Evolutionary conservation across 257 asterid species (phyloP).

Genomic region (Solanum bukasovii): DNA sequence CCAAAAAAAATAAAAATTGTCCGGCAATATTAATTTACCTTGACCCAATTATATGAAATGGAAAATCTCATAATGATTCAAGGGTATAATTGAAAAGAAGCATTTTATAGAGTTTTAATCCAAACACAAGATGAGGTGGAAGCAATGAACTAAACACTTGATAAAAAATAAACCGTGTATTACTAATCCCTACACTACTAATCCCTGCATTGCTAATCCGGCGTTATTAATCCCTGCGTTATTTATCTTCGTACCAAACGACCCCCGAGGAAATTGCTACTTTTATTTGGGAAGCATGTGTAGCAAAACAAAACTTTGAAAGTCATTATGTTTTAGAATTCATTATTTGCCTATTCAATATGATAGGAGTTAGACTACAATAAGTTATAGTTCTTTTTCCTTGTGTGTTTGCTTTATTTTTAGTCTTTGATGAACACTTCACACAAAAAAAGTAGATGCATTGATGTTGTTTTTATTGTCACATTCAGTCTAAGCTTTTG

Average conservation of each 20-base stretch:
- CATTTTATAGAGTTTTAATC: neutral
- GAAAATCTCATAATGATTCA: neutral
- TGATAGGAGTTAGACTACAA: neutral
- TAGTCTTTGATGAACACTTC: neutral
- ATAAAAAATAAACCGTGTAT: too few relatives aligned
- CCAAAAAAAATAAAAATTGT: neutral
- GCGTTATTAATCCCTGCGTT: neutral
- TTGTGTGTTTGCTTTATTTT: neutral
- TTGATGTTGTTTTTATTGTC: neutral
- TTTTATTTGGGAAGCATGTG: neutral
- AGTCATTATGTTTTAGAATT: neutral
- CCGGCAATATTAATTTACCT: neutral
- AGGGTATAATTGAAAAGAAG: neutral
- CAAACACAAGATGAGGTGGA: neutral
- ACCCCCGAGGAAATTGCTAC: neutral
- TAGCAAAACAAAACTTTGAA: neutral
- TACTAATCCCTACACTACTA: neutral
- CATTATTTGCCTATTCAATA: neutral
- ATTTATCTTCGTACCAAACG: neutral
- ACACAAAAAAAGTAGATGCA: neutral
- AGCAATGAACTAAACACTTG: neutral
- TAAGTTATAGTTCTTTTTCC: neutral
- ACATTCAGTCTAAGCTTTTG: neutral
- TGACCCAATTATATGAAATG: neutral
- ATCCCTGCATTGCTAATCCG: neutral